These are phyloP conservation scores for Pseudofabraea citricarpa DNA, from an alignment of 2,329 filamentous ascomycete genomes.

Conservation along the genomic window DNA sequence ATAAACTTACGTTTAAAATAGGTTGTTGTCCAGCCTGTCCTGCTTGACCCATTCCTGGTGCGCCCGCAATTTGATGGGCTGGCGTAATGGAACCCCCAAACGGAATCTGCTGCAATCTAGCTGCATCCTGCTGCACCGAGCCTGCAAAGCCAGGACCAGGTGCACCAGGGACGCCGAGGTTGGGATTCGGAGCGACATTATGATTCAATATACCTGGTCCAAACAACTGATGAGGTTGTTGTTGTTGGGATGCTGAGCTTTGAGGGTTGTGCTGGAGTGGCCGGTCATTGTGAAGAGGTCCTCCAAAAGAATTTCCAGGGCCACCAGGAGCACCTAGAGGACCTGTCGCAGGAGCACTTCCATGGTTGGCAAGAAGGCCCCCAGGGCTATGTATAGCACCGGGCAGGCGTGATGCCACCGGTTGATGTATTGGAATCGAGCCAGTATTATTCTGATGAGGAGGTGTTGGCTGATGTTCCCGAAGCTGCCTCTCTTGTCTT, in stretches of 20 bases:
- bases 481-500: slow-evolving; percentile 59
- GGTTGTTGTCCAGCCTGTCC: slow-evolving; percentile 73
- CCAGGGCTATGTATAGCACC: slow-evolving; percentile 89
- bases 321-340: slow-evolving; percentile 32
- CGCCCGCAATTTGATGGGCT: slow-evolving; percentile 26
- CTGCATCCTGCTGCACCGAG: slow-evolving; percentile 45
- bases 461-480: slow-evolving; percentile 60
- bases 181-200: slow-evolving; percentile 43
- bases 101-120: slow-evolving; percentile 58
- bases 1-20: slow-evolving; percentile 63
- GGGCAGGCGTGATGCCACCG: slow-evolving; percentile 75
- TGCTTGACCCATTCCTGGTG: slow-evolving; percentile 59
- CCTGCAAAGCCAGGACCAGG: slow-evolving; percentile 65
- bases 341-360: slow-evolving; percentile 50
- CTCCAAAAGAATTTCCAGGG: slow-evolving; percentile 42
- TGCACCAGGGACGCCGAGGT: slow-evolving; percentile 54
- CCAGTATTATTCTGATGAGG: slow-evolving; percentile 84
- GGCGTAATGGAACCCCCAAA: slow-evolving; percentile 41
- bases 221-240: slow-evolving; percentile 54
- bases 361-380: slow-evolving; percentile 74
- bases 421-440: slow-evolving; percentile 89
- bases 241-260: slow-evolving; percentile 35
- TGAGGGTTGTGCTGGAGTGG: slow-evolving; percentile 48
- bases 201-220: slow-evolving; percentile 39
- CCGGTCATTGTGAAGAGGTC: slow-evolving; percentile 47